Percentiles rank a stretch among this genome's conserved stretches.
These are phyloP conservation scores for Epichloe typhina DNA, from an alignment of 2,329 filamentous ascomycete genomes.

Conservation along the genomic window DNA sequence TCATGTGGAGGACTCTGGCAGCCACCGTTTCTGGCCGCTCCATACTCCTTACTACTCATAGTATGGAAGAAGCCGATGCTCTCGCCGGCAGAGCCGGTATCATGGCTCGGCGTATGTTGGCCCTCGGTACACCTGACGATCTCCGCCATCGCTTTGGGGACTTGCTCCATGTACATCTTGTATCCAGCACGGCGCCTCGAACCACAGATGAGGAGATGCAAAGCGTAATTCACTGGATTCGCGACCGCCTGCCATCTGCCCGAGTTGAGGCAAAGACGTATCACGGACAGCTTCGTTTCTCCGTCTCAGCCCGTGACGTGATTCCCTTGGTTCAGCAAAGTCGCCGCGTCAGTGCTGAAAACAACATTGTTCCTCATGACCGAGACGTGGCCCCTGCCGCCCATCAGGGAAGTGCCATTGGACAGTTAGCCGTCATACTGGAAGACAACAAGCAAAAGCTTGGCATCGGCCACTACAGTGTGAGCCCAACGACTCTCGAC, in stretches of 20 bases:
- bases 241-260: conserved; percentile 45
- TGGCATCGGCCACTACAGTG: conserved; percentile 74
- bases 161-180: conserved; percentile 67
- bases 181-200: conserved; percentile 61
- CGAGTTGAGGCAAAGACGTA: conserved; percentile 60
- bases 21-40: conserved; percentile 64
- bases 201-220: conserved; percentile 57
- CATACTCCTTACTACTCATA: conserved; percentile 80
- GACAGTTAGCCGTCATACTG: conserved; percentile 55
- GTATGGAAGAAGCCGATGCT: conserved; percentile 90
- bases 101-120: conserved; percentile 74
- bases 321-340: conserved; percentile 11
- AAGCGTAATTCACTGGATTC: conserved; percentile 53
- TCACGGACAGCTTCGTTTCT: conserved; percentile 82
- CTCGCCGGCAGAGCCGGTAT: conserved; percentile 76
- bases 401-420: conserved; percentile 40
- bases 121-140: conserved; percentile 61
- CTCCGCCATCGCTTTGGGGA: conserved; percentile 67
- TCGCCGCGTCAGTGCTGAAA: background rate
- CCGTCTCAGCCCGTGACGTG: conserved; percentile 43
- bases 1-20: conserved; percentile 83
- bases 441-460: conserved; percentile 57
- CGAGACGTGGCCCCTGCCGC: conserved; percentile 12
- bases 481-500: conserved; percentile 76
- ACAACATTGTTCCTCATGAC: background rate